Evolutionary conservation across 2,329 filamentous ascomycete genomes (phyloP).

Genomic region (Cytospora piceae): DNA sequence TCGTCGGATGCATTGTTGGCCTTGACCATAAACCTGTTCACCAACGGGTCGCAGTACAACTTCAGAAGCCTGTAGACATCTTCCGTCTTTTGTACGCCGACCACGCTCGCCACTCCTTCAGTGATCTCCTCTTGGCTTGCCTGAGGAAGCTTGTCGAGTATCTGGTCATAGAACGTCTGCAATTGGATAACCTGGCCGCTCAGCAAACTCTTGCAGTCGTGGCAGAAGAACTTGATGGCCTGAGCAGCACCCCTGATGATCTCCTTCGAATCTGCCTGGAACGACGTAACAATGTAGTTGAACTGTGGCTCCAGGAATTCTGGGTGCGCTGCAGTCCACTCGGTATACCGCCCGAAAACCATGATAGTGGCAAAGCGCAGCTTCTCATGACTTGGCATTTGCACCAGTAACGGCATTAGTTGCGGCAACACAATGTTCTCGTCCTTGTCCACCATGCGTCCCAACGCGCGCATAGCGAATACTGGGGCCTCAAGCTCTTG

Average conservation of each 20-base stretch:
- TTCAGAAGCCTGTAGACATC: constrained; percentile 87
- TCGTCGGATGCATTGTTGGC: constrained; percentile 84
- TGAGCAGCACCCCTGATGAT: constrained; percentile 90
- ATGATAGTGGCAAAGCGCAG: constrained; percentile 98
- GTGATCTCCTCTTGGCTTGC: constrained; percentile 94
- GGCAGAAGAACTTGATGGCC: constrained; percentile 96
- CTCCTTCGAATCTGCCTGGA: constrained; percentile 85
- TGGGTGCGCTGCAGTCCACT: constrained; percentile 94
- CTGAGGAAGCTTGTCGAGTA: constrained; percentile 82
- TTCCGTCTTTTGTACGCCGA: constrained; percentile 79
- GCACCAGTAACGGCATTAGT: constrained; percentile 89
- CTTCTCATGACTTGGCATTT: constrained; percentile 95
- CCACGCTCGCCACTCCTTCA: constrained; percentile 89
- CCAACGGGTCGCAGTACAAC: constrained; percentile 88
- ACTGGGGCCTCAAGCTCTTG: constrained; percentile 93
- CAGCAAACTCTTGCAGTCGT: constrained; percentile 86
- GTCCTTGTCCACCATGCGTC: constrained; percentile 89
- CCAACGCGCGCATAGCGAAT: constrained; percentile 94
- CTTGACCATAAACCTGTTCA: constrained; percentile 81
- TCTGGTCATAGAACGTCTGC: constrained; percentile 88
- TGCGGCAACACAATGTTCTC: constrained; percentile 87
- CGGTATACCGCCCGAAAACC: constrained; percentile 94
- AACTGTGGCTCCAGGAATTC: constrained; percentile 92
- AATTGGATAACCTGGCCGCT: constrained; percentile 83
- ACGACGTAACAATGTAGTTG: constrained; percentile 92